Evolutionary conservation across 129 eudicot species (phyloP).

Genomic region (Dittrichia graveolens): DNA sequence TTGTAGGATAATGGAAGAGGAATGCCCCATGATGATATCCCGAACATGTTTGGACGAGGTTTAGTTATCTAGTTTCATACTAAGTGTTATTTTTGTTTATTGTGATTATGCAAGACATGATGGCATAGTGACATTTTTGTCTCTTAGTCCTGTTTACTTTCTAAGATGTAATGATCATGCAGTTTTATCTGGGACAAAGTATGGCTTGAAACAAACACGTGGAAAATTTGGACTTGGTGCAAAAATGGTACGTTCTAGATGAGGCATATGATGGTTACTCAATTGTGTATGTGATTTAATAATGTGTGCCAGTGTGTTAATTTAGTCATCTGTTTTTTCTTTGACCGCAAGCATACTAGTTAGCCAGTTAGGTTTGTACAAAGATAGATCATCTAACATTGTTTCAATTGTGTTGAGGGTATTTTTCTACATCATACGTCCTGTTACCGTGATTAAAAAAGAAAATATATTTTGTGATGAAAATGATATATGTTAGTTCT

Average conservation of each 20-base stretch:
- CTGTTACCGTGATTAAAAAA: background rate
- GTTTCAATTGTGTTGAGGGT: conserved; percentile 1
- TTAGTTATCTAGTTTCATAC: conserved; percentile 19
- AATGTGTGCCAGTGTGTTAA: background rate
- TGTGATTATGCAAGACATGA: conserved; percentile 18
- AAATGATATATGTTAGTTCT: conserved; percentile 4
- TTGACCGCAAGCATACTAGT: conserved; percentile 1
- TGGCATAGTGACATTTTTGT: conserved; percentile 15
- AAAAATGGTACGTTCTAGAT: conserved; percentile 72
- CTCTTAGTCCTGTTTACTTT: conserved; percentile 19
- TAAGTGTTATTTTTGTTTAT: conserved; percentile 5
- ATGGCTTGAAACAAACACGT: conserved; percentile 96
- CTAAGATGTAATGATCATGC: conserved; percentile 33
- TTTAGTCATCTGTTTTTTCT: conserved; percentile 9
- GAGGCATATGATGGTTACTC: background rate
- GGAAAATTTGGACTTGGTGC: conserved; percentile 99
- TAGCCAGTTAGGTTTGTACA: conserved; percentile 25
- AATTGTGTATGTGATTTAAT: background rate
- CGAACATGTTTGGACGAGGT: conserved; percentile 99
- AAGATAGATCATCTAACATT: conserved; percentile 16
- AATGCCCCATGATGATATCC: conserved; percentile 99
- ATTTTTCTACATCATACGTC: conserved; percentile 11
- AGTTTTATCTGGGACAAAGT: conserved; percentile 98
- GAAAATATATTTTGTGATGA: conserved; percentile 1
- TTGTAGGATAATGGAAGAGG: conserved; percentile 98